Evolutionary conservation across 2,329 filamentous ascomycete species (phyloP), one percentile per base, ranked within the genome.

Genomic region (Fusarium bactridioides): DNA sequence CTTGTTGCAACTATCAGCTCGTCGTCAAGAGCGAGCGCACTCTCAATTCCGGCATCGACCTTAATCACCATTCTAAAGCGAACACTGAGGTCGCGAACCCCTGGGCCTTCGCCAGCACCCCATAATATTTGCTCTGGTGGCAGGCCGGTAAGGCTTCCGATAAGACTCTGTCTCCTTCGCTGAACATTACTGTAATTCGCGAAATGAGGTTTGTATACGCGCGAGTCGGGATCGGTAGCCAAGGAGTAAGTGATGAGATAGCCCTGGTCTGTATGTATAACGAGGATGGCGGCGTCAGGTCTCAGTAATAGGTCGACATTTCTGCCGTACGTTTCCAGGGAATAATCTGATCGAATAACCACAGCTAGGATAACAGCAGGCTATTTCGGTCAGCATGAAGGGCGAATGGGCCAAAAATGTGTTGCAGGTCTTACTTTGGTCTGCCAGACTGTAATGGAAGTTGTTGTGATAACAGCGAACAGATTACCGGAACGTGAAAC

Each of bases 51-150:
- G 6, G 96, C 96, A 82, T 99, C 96, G 23, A 99, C 94, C 80
- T 97, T 97, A 78, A 99, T 98, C 19, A 97, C 95, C 93, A 98
- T 97, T 64, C 95, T 90, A 82, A 99, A 99, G 16, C 94, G 92
- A 54, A 99, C 88, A 76, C 92, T 97, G 62, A 97, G 90, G 82
- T 99, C 96, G 59, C 90, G 89, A 56, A 97, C 91, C 7, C 94
- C 94, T 54, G 88, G 88, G 15, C 93, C 93, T 80, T 98, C 96
- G 38, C 95, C 95, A 4, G 93, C 90, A 0, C 93, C 93, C 81
- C 92, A 90, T 18, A 92, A 80, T 55, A 92, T 89, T 73, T 90
- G 87, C 57, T 92, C 90, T 4, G 89, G 88, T 23, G 84, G 84
- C 13, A 84, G 80, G 38, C 87, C 85, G 8, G 87, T 83, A 19